These are phyloP conservation scores for Kluyveromyces marxianus DNA, from an alignment of 1,139 yeast genomes.

Conservation along the genomic window DNA sequence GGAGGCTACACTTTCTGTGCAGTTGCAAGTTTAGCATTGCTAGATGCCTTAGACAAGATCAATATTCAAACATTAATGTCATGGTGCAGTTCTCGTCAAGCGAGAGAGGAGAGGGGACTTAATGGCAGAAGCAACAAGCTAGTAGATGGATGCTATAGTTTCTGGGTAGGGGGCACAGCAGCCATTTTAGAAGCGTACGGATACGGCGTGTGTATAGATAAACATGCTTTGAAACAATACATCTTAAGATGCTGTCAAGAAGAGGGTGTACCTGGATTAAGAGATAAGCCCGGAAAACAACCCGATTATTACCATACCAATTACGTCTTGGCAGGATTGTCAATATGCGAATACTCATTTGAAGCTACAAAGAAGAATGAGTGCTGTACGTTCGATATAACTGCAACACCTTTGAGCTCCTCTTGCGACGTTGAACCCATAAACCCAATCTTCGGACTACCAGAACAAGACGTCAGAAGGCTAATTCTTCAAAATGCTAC, in stretches of 20 bases:
- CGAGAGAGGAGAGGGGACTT: slow-evolving; percentile 71
- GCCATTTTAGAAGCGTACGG: slow-evolving; percentile 41
- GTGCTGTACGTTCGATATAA: slow-evolving; percentile 25
- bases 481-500: no score
- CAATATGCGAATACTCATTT: slow-evolving; percentile 56
- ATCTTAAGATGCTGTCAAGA: slow-evolving; percentile 70
- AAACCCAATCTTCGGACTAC: slow-evolving; percentile 64
- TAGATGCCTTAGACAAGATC: slow-evolving; percentile 25
- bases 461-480: slow-evolving; percentile 22
- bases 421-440: slow-evolving; percentile 31
- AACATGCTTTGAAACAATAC: slow-evolving; percentile 54
- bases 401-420: slow-evolving; percentile 12
- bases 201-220: slow-evolving; percentile 37
- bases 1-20: slow-evolving; percentile 97
- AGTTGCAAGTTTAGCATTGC: slow-evolving; percentile 54
- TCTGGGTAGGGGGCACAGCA: slow-evolving; percentile 87
- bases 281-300: slow-evolving; percentile 78
- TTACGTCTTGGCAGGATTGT: slow-evolving; percentile 71
- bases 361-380: slow-evolving; percentile 9
- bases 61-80: slow-evolving; percentile 39
- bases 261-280: slow-evolving; percentile 57
- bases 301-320: slow-evolving; percentile 91
- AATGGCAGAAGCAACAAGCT: slow-evolving; percentile 87
- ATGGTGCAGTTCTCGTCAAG: slow-evolving; percentile 73
- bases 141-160: slow-evolving; percentile 94